Evolutionary conservation across 202 grass and related monocot species (phyloP).

Genomic region (Bolboschoenoplectus hybrid): DNA sequence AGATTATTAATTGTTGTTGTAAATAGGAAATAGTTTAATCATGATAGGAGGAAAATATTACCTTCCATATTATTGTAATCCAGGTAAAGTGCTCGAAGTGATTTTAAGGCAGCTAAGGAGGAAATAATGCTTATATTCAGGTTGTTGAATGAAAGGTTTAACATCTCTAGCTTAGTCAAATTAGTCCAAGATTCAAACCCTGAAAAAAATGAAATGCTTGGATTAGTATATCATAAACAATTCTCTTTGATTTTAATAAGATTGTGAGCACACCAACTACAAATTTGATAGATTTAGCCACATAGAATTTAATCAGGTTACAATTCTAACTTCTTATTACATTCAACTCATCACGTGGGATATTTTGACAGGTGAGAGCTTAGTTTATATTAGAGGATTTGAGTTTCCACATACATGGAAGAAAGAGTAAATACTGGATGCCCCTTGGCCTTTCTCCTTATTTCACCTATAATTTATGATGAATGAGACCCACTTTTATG

Average conservation of each 20-base stretch:
- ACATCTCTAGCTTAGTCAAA: not conserved
- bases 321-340: too few relatives aligned
- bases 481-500: too few relatives aligned
- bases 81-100: constrained; percentile 3
- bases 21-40: not conserved
- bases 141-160: not conserved
- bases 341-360: too few relatives aligned
- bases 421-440: too few relatives aligned
- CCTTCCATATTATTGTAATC: not conserved
- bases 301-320: too few relatives aligned
- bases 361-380: too few relatives aligned
- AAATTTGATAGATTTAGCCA: too few relatives aligned
- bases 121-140: not conserved
- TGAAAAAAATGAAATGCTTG: not conserved
- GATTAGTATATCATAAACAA: not conserved
- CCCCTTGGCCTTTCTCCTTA: too few relatives aligned
- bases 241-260: not conserved
- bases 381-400: too few relatives aligned
- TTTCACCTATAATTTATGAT: too few relatives aligned
- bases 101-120: not conserved
- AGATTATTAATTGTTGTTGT: not conserved
- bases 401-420: too few relatives aligned
- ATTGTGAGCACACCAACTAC: too few relatives aligned
- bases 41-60: not conserved
- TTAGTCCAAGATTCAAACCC: not conserved